These are phyloP conservation scores for Trichoderma koningiopsis DNA, from an alignment of 2,329 filamentous ascomycete species.

Conservation along the genomic window DNA sequence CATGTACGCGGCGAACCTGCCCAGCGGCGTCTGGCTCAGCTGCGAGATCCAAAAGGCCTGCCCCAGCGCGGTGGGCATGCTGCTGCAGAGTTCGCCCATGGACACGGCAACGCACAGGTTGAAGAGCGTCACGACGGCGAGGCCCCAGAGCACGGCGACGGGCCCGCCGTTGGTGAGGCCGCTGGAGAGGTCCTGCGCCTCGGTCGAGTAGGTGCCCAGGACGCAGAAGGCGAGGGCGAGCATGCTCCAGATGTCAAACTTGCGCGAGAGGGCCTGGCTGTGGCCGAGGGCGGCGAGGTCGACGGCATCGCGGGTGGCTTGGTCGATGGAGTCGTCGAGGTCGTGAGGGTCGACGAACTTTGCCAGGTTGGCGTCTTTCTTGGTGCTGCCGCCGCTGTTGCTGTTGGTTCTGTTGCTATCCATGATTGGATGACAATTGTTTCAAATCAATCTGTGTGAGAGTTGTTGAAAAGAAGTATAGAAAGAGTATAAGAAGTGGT, in stretches of 20 bases:
- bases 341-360: slow-evolving; percentile 34
- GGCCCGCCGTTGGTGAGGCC: slow-evolving; percentile 58
- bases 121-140: slow-evolving; percentile 54
- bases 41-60: slow-evolving; percentile 58
- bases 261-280: slow-evolving; percentile 43
- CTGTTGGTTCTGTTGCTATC: neutral
- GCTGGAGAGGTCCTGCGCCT: slow-evolving; percentile 51
- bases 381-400: neutral
- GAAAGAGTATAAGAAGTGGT: neutral
- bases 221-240: slow-evolving; percentile 59
- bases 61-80: slow-evolving; percentile 62
- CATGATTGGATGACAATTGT: neutral
- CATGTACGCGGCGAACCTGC: slow-evolving; percentile 57
- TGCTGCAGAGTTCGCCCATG: slow-evolving; percentile 58
- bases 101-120: slow-evolving; percentile 58
- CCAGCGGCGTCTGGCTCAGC: slow-evolving; percentile 42
- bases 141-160: slow-evolving; percentile 57
- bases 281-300: slow-evolving; percentile 48
- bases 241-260: slow-evolving; percentile 60
- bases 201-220: slow-evolving; percentile 60
- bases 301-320: slow-evolving; percentile 40
- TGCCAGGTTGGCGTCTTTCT: slow-evolving; percentile 33
- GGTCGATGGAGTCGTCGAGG: slow-evolving; percentile 29
- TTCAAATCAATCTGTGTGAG: neutral
- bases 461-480: neutral